phyloP scores from a whole-genome alignment of 805 yeast species.

The Zygotorulaspora danielsina region DNA sequence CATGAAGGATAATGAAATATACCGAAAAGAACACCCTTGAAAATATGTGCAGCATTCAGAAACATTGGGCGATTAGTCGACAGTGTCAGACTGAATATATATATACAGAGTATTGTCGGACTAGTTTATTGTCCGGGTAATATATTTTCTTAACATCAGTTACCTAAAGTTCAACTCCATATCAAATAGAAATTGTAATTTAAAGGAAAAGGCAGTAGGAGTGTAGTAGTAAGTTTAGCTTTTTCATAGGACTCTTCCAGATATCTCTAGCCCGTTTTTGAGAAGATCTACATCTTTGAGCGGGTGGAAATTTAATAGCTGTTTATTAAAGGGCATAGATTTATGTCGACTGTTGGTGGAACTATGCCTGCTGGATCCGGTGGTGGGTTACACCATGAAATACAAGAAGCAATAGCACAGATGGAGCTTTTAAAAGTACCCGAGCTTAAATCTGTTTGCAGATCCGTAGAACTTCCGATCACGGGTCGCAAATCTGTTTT shows the following conservation, averaged over 20 bases:
- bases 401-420: conserved; percentile 32
- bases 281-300: too few relatives aligned
- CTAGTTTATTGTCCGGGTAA: conserved; percentile 1
- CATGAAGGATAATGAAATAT: too few relatives aligned
- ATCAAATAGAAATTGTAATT: too few relatives aligned
- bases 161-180: too few relatives aligned
- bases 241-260: too few relatives aligned
- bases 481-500: conserved; percentile 62
- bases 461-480: conserved; percentile 45
- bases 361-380: conserved; percentile 9
- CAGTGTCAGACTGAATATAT: too few relatives aligned
- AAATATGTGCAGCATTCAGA: background rate
- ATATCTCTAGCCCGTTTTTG: too few relatives aligned
- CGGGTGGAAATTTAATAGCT: background rate
- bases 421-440: conserved; percentile 44
- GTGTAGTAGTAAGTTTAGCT: too few relatives aligned
- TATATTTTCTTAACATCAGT: background rate
- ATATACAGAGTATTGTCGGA: too few relatives aligned
- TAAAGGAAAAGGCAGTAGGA: too few relatives aligned
- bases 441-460: conserved; percentile 50
- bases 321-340: background rate
- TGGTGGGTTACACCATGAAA: conserved; percentile 31
- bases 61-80: too few relatives aligned
- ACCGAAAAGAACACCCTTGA: too few relatives aligned
- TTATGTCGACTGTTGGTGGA: conserved; percentile 2